Base-by-base conservation (phyloP, 2,329 filamentous ascomycete species). In the Neopestalotiopsis rosae region DNA sequence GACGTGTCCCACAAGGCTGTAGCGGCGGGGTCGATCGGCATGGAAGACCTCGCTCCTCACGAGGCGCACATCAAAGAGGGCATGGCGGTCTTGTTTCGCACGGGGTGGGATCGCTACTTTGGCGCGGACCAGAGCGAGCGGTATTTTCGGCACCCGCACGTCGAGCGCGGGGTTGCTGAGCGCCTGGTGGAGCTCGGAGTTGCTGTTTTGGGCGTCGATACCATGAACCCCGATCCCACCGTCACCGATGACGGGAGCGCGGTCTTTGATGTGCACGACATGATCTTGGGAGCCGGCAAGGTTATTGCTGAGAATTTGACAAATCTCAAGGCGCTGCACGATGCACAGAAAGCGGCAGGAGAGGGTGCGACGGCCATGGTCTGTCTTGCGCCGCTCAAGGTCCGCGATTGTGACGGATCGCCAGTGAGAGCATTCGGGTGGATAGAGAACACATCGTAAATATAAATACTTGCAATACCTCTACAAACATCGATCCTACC, bases 161-260 rank as follows among this genome's bases (percentile, higher is more conserved):
- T 64, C 3, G 42, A 64, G 9, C 61, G 40, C 38, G 34, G 24
- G 42, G 40, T 64, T 20, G 61, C 61, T 13, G 38, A 64, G 28
- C 61, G 61, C 20, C 38, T 64, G 38, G 40, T 64, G 61, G 61
- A 45, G 42, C 61, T 64, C 20, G 61, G 61, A 12, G 61, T 64
- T 3, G 28, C 40, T 12, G 61, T 64, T 17, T n/a, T 64, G n/a
- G 61, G 61, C 10, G 40, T 52, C 28, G 61, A 64, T 28, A 64
- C 61, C 40, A 64, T 64, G 61, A 64, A 38, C 17, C 61, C 61
- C 9, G 61, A 64, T 49, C 38, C 61, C 20, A 49, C 34, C 10
- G 34, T 64, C 13, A 38, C 32, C 14, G 61, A 45, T 4, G 61
- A 45, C n/a, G 42, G 38, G 9, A 24, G n/a, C 6, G 28, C n/a